Evolutionary conservation across 2,329 filamentous ascomycete species (phyloP), one percentile per base, ranked within the genome.

Genomic region (Penicillium sp.): DNA sequence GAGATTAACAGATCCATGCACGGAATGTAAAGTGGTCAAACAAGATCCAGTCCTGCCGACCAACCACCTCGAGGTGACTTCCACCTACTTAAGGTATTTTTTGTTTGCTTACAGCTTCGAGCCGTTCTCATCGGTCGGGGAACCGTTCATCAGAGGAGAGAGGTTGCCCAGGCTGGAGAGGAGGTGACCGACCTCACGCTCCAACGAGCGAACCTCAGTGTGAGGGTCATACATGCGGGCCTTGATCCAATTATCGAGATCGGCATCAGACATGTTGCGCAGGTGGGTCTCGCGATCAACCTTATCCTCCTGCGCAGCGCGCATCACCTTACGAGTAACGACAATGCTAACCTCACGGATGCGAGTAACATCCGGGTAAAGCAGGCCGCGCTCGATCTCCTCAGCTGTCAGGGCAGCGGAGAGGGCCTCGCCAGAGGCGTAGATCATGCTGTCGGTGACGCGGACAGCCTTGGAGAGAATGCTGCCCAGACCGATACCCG

Each of bases 381-480:
- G 87, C 70, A 95, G 86, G 48, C 91, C 90, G 70, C 87, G 84
- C 49, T 87, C 84, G 65, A 91, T 79, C 78, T 99, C 94, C 56
- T 94, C 87, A 32, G 85, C 80, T 57, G 88, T 91, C 55, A 99
- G 82, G 27, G 88, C 86, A 52, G 85, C 85, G 13, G 90, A 84
- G 17, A 97, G 84, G 4, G 91, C 88, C 33, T 88, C 87, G 23
- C 91, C 94, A 26, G 92, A 93, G 43, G 89, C 91, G 78, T 97
- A 97, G 68, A 99, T 91, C 94, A 99, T 99, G 73, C 88, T 85
- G 71, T 97, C 90, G 4, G 93, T 97, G 61, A 97, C 82, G 63
- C 86, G 86, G 60, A 89, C 86, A 10, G 91, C 84, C 80, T 97
- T 95, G 76, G 88, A 87, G 42, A 97, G 84, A 68, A 97, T 97